A percentile compares a stretch with the other conserved stretches of the same genome.
Conservation (phyloP, 164 flowering plant genomes). For the Nymphaea colorata region DNA sequence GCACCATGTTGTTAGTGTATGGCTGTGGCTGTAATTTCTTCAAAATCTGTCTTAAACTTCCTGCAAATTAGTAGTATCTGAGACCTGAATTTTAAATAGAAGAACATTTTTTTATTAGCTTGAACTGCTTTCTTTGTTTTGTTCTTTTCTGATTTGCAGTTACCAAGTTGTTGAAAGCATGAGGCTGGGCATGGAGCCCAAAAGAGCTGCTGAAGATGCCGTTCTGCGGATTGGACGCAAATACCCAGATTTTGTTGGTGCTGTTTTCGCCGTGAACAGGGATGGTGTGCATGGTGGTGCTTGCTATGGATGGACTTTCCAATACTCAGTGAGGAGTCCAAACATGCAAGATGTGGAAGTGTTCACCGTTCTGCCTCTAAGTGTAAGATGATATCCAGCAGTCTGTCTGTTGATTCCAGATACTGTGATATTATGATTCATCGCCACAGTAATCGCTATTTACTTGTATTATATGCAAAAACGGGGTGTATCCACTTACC, state of each 20-base stretch:
- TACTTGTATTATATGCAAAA: no score
- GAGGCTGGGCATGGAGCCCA: constrained; percentile 84
- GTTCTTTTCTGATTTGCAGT: constrained; percentile 14
- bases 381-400: neutral
- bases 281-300: constrained; percentile 82
- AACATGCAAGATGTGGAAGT: constrained; percentile 59
- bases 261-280: constrained; percentile 63
- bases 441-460: no score
- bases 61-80: no score
- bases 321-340: constrained; percentile 67
- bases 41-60: no score
- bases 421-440: no score
- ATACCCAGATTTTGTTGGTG: constrained; percentile 84
- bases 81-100: no score
- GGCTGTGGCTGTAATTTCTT: no score
- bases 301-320: constrained; percentile 95
- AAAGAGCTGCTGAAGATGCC: constrained; percentile 75
- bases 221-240: constrained; percentile 66
- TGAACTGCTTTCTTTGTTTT: no score
- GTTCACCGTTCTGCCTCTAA: constrained; percentile 50
- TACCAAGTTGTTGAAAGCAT: constrained; percentile 96
- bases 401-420: no score
- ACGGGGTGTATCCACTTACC: no score
- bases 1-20: no score
- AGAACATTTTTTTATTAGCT: no score